phyloP scores from a whole-genome alignment of 768 basidiomycete genomes.

The Tulasnella sp. region DNA sequence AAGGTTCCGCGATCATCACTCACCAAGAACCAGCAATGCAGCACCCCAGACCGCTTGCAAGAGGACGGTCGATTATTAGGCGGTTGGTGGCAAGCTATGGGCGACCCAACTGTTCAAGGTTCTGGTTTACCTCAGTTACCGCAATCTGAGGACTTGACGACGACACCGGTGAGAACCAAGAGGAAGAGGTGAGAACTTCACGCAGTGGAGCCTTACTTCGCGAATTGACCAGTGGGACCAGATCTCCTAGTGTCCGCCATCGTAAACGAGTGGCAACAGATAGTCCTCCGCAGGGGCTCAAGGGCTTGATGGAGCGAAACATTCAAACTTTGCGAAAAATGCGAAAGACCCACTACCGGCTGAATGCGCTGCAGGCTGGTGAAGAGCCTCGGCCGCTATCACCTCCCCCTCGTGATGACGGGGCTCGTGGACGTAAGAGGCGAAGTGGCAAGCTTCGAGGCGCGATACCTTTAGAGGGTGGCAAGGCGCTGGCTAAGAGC shows the following conservation, averaged over 20 bases:
- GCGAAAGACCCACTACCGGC: conserved; percentile 58
- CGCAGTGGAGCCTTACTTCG: not conserved
- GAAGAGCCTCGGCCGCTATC: conserved; percentile 18
- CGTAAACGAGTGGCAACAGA: not conserved
- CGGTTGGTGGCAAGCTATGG: conserved; percentile 66
- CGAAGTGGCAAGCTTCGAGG: not conserved
- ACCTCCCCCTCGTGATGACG: not conserved
- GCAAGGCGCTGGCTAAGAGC: not conserved
- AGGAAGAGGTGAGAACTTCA: not conserved
- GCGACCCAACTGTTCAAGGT: conserved; percentile 45
- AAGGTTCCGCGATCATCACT: too few relatives aligned
- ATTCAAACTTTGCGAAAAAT: conserved; percentile 63
- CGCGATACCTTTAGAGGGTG: conserved; percentile 15
- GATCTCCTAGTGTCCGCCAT: not conserved
- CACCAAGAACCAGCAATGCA: too few relatives aligned
- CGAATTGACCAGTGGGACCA: not conserved
- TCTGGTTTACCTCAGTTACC: conserved; percentile 50
- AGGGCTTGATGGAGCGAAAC: conserved; percentile 64
- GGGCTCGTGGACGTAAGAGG: not conserved
- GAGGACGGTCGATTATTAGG: too few relatives aligned
- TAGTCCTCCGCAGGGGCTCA: conserved; percentile 26
- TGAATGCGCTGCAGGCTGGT: conserved; percentile 41
- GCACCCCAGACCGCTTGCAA: too few relatives aligned
- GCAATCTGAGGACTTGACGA: conserved; percentile 1
- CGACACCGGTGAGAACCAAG: conserved; percentile 26